phyloP scores from a whole-genome alignment of 305 asterid genomes.

The Ajuga reptans region DNA sequence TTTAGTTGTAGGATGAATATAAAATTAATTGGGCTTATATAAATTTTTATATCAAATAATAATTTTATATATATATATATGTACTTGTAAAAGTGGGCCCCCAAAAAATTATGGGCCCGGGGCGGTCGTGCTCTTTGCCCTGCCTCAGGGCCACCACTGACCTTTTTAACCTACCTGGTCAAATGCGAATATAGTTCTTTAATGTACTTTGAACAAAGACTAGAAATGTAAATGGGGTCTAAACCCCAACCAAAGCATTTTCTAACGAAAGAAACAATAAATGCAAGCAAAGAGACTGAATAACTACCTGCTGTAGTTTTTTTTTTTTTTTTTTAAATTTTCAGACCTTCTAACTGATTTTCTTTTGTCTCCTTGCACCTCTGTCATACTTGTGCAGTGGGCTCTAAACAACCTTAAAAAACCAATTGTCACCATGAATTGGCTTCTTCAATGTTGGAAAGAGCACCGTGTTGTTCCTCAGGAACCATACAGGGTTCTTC shows the following conservation, averaged over 20 bases:
- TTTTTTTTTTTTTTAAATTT: not conserved
- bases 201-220: not conserved
- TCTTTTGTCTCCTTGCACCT: conserved; percentile 20
- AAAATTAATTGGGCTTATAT: no score
- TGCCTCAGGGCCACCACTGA: no score
- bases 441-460: conserved; percentile 97
- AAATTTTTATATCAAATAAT: no score
- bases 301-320: not conserved
- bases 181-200: not conserved
- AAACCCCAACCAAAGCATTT: not conserved
- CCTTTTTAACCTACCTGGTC: not conserved
- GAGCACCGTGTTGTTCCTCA: conserved; percentile 96
- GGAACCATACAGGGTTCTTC: conserved; percentile 75
- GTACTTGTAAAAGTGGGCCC: no score
- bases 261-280: not conserved
- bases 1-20: no score
- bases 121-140: no score
- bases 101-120: no score
- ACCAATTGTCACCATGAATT: conserved; percentile 65
- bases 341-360: conserved; percentile 10
- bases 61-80: no score
- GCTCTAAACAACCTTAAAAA: conserved; percentile 65
- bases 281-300: not conserved
- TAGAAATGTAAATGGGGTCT: not conserved
- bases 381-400: conserved; percentile 50